Base-by-base conservation (phyloP, 371 early-diverging fungal species). In the Mucor indicus region DNA sequence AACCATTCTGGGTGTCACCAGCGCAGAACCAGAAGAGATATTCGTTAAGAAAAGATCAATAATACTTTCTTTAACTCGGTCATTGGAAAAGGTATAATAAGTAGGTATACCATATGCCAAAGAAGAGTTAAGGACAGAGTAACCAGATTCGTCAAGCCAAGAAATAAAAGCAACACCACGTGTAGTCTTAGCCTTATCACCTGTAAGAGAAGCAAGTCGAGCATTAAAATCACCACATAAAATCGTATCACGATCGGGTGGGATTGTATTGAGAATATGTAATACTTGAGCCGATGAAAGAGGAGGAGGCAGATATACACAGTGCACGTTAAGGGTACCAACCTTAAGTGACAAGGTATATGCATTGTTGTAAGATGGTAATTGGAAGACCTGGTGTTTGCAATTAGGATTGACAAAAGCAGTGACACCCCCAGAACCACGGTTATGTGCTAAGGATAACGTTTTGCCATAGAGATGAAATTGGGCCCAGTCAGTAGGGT, bases 191-290 rank as follows among this genome's bases (percentile, higher is more conserved):
- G n/a, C 13, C 7, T 17, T 30, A 38, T 44, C 53, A 11, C 53
- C 39, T 31, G 31, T 38, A 7, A 38, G 7, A 22, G 16, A 3
- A 2, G 45, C 53, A 0, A 43, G 21, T 1, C 45, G 27, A 24
- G 45, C 45, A 44, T 52, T 52, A n/a, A 52, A 52, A 21, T 49
- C 41, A 31, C 41, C 40, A 27, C 40, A 49, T 2, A 49, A 2
- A 7, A 49, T 49, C 9, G 49, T 49, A 12, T 29, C 25, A 19
- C 15, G 7, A 2, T 19, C 21, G 40, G 21, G 21, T 4, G 49
- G 49, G 13, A 49, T 22, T 3, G 40, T 21, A n/a, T 27, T 6
- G 4, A 49, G 30, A n/a, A 38, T 29, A 4, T 20, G 1, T 25
- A 13, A 0, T 6, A 32, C 23, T 4, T n/a, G 2, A 1, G 30